These are phyloP conservation scores for Candida corydali DNA, from an alignment of 805 yeast genomes.

Conservation along the genomic window DNA sequence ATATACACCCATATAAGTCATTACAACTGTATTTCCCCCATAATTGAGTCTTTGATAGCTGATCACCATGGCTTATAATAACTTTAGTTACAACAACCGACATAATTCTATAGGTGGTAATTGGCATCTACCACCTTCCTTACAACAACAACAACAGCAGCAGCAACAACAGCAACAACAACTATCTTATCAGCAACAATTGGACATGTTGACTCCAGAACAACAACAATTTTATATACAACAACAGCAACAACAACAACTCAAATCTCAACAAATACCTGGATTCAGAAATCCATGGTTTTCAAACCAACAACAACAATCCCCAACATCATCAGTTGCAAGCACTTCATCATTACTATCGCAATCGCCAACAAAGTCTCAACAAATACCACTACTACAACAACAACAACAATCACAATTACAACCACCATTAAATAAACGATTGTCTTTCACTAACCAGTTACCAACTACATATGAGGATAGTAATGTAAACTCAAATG, in stretches of 20 bases:
- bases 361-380: conserved; percentile 6
- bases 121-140: conserved; percentile 30
- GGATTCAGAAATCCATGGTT: conserved; percentile 46
- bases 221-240: conserved; percentile 11
- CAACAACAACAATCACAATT: conserved; percentile 15
- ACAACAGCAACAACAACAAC: conserved; percentile 11
- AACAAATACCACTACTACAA: conserved; percentile 21
- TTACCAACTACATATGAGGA: conserved; percentile 51
- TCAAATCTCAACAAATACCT: conserved; percentile 13
- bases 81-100: conserved; percentile 26
- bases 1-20: too few relatives aligned
- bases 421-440: conserved; percentile 11
- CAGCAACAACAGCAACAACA: conserved; percentile 7
- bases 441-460: conserved; percentile 40
- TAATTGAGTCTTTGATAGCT: too few relatives aligned
- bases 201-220: conserved; percentile 5
- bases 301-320: conserved; percentile 18
- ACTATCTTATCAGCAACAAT: not conserved
- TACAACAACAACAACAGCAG: conserved; percentile 12
- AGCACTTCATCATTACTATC: conserved; percentile 19
- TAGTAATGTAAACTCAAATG: conserved; percentile 4
- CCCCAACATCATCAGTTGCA: conserved; percentile 3
- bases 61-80: conserved; percentile 30
- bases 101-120: conserved; percentile 38
- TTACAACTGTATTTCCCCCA: too few relatives aligned